Base-by-base conservation (phyloP, 2,329 filamentous ascomycete species). In the Macrophomina phaseolina region DNA sequence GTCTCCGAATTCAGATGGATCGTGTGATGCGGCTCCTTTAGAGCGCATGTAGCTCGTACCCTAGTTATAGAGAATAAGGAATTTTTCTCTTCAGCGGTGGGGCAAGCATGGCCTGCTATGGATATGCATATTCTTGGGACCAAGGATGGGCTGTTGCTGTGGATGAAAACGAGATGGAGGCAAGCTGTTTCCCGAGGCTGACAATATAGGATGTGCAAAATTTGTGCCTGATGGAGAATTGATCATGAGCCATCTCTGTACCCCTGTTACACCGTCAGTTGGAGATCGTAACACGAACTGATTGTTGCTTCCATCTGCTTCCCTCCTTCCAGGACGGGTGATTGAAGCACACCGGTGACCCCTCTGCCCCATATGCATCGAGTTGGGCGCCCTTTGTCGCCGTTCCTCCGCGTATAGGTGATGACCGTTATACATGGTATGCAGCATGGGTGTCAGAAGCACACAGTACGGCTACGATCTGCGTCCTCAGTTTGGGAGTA, bases 161-260 rank as follows among this genome's bases (percentile, higher is more conserved):
- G 46, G n/a, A 36, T n/a, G 42, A 45, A 23, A 30, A 36, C 30
- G 58, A 40, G 40, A 16, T 18, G n/a, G 58, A 30, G 42, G 8
- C 45, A 62, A 40, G 45, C 32, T 30, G 53, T 45, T 30, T 61
- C 56, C n/a, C 36, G 11, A 12, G 36, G 36, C 12, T 46, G 28
- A 11, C 23, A 32, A 30, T 16, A 30, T n/a, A 48, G 45, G 58
- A 62, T 62, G 58, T 34, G 45, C 42, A 38, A 7, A 28, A 14
- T 28, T 45, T 38, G 42, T 62, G 42, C 58, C 58, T 36, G 46
- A 49, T 62, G 58, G 49, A 62, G 58, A 62, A 62, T 8, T 62
- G 58, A 62, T 62, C 58, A 62, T 62, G 58, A 62, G 58, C 30
- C 46, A 38, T 28, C 32, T 14, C 5, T 32, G 46, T 7, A 49